Evolutionary conservation across 2,329 filamentous ascomycete genomes (phyloP).

Genomic region (Fusarium domesticum): DNA sequence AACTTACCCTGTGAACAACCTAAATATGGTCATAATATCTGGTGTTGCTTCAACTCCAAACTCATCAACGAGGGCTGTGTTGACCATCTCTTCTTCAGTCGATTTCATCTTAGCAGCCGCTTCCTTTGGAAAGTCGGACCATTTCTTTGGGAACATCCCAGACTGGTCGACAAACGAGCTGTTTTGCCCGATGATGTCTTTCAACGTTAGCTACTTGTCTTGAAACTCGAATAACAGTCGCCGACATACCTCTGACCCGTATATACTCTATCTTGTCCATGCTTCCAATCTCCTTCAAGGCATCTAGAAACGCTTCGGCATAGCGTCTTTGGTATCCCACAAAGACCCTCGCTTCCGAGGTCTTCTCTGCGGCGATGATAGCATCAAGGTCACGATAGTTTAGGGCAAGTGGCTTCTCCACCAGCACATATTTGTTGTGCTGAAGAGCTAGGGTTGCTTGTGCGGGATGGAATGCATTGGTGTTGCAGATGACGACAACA

Average conservation of each 20-base stretch:
- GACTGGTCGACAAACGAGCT: constrained; percentile 45
- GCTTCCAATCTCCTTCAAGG: constrained; percentile 51
- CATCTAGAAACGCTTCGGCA: constrained; percentile 51
- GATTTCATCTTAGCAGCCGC: constrained; percentile 5
- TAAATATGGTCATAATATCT: constrained; percentile 1
- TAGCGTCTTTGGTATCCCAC: constrained; percentile 63
- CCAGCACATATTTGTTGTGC: constrained; percentile 53
- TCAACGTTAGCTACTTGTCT: not conserved
- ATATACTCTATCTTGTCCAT: constrained; percentile 56
- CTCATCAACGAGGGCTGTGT: constrained; percentile 18
- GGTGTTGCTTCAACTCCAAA: constrained; percentile 5
- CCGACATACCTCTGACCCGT: constrained; percentile 33
- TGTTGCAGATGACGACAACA: constrained; percentile 51
- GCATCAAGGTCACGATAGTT: constrained; percentile 43
- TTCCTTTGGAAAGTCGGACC: constrained; percentile 18
- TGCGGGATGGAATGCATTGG: constrained; percentile 53
- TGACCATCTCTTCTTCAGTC: constrained; percentile 9
- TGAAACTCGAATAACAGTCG: accelerated
- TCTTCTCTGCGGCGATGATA: constrained; percentile 49
- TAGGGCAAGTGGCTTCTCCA: constrained; percentile 58
- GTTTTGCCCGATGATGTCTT: constrained; percentile 49
- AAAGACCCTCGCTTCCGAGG: constrained; percentile 46
- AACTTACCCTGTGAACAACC: constrained; percentile 6
- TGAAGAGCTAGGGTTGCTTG: constrained; percentile 51
- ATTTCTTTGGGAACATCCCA: constrained; percentile 45